Base-by-base conservation (phyloP, 345 rosid species). In the Salix arbutifolia region DNA sequence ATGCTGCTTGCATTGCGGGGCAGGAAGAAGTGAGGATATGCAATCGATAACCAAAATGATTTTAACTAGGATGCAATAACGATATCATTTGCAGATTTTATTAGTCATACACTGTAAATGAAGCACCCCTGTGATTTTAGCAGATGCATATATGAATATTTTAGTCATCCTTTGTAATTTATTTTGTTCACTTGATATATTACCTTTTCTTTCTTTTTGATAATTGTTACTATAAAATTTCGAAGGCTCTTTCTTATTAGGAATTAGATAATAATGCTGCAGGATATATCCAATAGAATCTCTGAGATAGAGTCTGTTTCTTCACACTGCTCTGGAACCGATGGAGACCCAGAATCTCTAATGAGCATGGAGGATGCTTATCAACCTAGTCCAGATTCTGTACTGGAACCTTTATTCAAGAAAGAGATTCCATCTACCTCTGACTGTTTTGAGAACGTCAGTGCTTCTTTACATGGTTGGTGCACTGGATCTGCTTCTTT, bases 321-420 rank as follows among this genome's bases (percentile, higher is more conserved):
- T 76, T 84, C 87, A 78, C 74, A 78, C 28, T 84, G 80, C 79
- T 84, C 86, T 33, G 65, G 72, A 70, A 77, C 76, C 1, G 90
- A 87, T 31, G 84, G 77, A 3, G 90, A 88, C 44, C 84, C 81
- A 8, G 93, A 80, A 72, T 92, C 88, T 69, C 85, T 76, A 76
- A 75, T 76, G 68, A 86, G 84, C 74, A 80, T 74, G 6, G 92
- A 89, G 74, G 92, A 89, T 72, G 75, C 77, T 75, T 81, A 81
- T 85, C 97, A 91, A 76, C 90, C 85, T 50, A 95, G 97, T 78
- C 98, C 99, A 44, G 89, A 87, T 85, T 93, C 99, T 65, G 97
- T 95, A 72, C 84, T 95, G 74, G 91, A 86, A 77, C 83, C 90
- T 76, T 58, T 77, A 0, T 87, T 78, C 67, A 30, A 37, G 44